Evolutionary conservation across 495 filamentous ascomycete species (phyloP), one percentile per base, ranked within the genome.

Genomic region (Aspergillus heteromorphus): DNA sequence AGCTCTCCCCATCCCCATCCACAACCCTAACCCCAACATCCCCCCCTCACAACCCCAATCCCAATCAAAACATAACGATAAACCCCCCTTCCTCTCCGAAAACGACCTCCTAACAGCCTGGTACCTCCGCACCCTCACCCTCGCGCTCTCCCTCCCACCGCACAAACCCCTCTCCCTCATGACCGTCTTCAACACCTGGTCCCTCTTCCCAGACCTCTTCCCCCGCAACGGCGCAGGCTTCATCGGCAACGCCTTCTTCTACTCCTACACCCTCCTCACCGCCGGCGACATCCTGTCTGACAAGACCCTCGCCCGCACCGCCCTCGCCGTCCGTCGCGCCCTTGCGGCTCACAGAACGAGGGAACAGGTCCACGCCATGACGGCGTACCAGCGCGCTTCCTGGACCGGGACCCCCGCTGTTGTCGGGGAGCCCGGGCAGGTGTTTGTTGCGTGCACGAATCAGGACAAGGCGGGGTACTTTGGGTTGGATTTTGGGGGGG

Each of bases 381-480:
- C 57, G 17, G 61, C 53, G 16, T 55, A 60, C 14, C 61, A 45
- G 49, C 52, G 40, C 1, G 16, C 6, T 1, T 25, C 40, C 1
- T 11, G 5, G 10, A 45, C 2, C 6, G 67, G 67, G 7, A 59
- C 68, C 29, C n/a, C 57, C 16, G 51, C 45, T 11, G 8, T 49
- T 0, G n/a, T 55, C 11, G 45, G 45, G 8, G 21, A 42, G 2
- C 2, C 45, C 3, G 30, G 4, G 0, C 7, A 51, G 29, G 63
- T 65, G 8, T 51, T 73, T 3, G 42, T 73, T 11, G 57, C 59
- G n/a, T 64, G 71, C n/a, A 66, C 65, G 1, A 79, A 79, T 58
- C 74, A 70, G 71, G 64, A 63, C 36, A 72, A 72, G 51, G 73
- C 61, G 8, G 42, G 58, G 38, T 69, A 73, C 40, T 76, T 73